A percentile compares a stretch with the other conserved stretches of the same genome.
phyloP scores from a whole-genome alignment of 352 stramenopile species.

The Phytophthora aleatoria region DNA sequence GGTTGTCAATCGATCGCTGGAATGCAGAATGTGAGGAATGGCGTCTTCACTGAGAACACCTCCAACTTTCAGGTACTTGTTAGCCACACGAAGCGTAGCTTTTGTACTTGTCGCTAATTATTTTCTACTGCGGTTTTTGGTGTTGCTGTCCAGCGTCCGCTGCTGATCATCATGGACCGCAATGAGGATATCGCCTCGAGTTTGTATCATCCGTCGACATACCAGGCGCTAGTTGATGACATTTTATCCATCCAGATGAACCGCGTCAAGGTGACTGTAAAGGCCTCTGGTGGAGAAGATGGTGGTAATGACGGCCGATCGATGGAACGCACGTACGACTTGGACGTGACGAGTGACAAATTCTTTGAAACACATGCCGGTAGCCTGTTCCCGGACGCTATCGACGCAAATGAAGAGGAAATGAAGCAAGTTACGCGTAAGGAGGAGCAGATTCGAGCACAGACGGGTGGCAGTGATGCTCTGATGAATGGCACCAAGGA shows the following conservation, averaged over 20 bases:
- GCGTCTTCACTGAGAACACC: slow-evolving; percentile 62
- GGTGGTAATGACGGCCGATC: slow-evolving; percentile 30
- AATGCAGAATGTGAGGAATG: slow-evolving; percentile 57
- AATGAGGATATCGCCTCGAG: slow-evolving; percentile 96
- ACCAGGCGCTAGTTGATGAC: slow-evolving; percentile 96
- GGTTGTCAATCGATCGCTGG: slow-evolving; percentile 1
- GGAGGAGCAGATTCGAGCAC: slow-evolving; percentile 81
- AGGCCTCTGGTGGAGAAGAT: slow-evolving; percentile 49
- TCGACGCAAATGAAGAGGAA: slow-evolving; percentile 88
- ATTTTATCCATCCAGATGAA: slow-evolving; percentile 96
- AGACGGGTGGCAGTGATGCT: slow-evolving; percentile 69
- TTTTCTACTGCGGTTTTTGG: slow-evolving; percentile 3
- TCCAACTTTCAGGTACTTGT: slow-evolving; percentile 71
- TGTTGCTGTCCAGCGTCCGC: slow-evolving; percentile 69
- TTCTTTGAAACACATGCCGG: slow-evolving; percentile 85
- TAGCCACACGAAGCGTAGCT: not conserved
- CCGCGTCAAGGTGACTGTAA: slow-evolving; percentile 93
- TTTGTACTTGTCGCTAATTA: slow-evolving; percentile 4
- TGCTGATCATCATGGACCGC: slow-evolving; percentile 97
- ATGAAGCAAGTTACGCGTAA: slow-evolving; percentile 89
- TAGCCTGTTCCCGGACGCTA: slow-evolving; percentile 80
- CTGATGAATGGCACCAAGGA: slow-evolving; percentile 85
- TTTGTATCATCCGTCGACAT: slow-evolving; percentile 95
- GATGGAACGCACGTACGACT: slow-evolving; percentile 76
- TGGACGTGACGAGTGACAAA: slow-evolving; percentile 82